Evolutionary conservation across 116 monocot species (phyloP), one percentile per base, ranked within the genome.

Genomic region (Thalassia testudinum): DNA sequence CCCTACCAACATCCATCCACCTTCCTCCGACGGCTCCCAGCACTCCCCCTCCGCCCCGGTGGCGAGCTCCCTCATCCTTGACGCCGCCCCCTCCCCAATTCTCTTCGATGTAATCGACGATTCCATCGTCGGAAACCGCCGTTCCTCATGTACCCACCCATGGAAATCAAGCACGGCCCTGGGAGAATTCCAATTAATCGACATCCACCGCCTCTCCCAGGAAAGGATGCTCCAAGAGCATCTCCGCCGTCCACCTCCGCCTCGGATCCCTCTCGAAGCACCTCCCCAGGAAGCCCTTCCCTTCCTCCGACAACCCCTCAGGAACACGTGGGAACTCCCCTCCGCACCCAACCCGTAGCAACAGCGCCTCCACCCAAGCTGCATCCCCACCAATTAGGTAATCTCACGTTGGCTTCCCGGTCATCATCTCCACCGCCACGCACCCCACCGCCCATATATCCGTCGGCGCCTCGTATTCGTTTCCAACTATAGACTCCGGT

Each of bases 361-460:
- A 5, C 59, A 71, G 1, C 1, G 40, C 45, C 29, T 25, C 61
- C 12, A 34, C 21, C 15, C 53, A 40, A 10, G 5, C 34, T 11
- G 1, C 3, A 8, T 23, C 21, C 70, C n/a, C n/a, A n/a, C n/a
- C n/a, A n/a, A n/a, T n/a, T n/a, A n/a, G n/a, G 30, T 34, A 34
- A 5, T 34, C 30, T 10, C 75, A 67, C 22, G 64, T 24, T 0
- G 56, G 64, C 26, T 17, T 37, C 0, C 75, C 71, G 14, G 71
- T 52, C 14, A 49, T 20, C 80, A 80, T 71, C 63, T 79, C 70
- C 12, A 38, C 37, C 50, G 57, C 50, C 26, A 54, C 45, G 57
- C 79, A 79, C 23, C 75, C 74, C 8, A 75, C 0, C 1, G 72
- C 26, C 73, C 81, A 82, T 1, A 82, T 37, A 28, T 76, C 72